A percentile compares a stretch with the other conserved stretches of the same genome.
phyloP scores from a whole-genome alignment of 306 rosid genomes.

The Cicer bijugum region DNA sequence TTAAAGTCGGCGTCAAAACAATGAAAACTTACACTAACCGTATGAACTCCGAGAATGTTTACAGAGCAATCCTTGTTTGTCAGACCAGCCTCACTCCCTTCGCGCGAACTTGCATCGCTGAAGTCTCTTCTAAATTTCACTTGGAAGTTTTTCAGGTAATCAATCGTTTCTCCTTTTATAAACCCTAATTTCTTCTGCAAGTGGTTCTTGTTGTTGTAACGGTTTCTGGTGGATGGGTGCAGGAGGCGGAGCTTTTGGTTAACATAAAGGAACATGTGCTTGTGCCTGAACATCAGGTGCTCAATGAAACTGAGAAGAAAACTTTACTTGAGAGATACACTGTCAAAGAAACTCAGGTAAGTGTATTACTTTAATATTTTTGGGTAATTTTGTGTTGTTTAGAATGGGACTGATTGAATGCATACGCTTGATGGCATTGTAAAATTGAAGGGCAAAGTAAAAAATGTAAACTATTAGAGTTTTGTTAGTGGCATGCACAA shows the following conservation, averaged over 20 bases:
- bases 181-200: not conserved
- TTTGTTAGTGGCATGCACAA: not conserved
- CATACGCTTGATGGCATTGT: not conserved
- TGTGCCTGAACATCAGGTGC: slow-evolving; percentile 80
- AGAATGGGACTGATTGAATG: not conserved
- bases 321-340: slow-evolving; percentile 84
- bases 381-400: not conserved
- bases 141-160: slow-evolving; percentile 85
- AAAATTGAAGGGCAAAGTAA: not conserved
- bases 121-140: slow-evolving; percentile 47
- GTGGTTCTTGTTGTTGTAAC: not conserved
- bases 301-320: slow-evolving; percentile 70
- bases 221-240: slow-evolving; percentile 12
- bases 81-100: slow-evolving; percentile 6
- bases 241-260: slow-evolving; percentile 81
- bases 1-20: not conserved
- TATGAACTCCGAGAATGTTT: slow-evolving; percentile 1
- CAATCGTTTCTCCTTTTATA: not conserved
- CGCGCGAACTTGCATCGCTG: not conserved
- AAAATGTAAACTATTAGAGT: not conserved
- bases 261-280: slow-evolving; percentile 77
- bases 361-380: not conserved
- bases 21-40: slow-evolving; percentile 10
- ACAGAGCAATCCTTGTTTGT: slow-evolving; percentile 17
- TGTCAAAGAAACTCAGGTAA: slow-evolving; percentile 81